phyloP scores from a whole-genome alignment of 2,329 filamentous ascomycete species.

The Triangularia verruculosa region DNA sequence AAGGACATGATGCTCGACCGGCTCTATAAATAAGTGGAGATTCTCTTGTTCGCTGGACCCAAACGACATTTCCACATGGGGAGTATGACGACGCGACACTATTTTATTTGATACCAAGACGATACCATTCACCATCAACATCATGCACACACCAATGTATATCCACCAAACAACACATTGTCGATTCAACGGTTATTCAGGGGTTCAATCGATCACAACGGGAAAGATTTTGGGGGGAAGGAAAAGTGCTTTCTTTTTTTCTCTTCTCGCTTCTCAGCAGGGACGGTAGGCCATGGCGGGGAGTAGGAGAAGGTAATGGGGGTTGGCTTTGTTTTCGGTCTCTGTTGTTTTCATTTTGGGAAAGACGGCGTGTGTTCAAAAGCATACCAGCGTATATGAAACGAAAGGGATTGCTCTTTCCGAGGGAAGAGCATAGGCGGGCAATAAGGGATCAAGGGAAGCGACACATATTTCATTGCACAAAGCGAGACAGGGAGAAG shows the following conservation, averaged over 20 bases:
- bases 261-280: background rate
- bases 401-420: background rate
- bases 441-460: background rate
- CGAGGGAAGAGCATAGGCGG: background rate
- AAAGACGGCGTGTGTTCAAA: background rate
- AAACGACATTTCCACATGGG: background rate
- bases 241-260: background rate
- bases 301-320: background rate
- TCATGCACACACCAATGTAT: background rate
- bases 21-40: conserved; percentile 14
- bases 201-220: background rate
- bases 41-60: background rate
- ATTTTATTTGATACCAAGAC: background rate
- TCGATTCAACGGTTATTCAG: background rate
- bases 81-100: background rate
- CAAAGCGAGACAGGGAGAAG: background rate
- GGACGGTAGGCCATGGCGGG: background rate
- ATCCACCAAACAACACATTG: conserved; percentile 2
- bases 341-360: background rate
- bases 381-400: background rate
- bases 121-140: background rate
- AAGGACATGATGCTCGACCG: conserved; percentile 20
- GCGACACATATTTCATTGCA: background rate
- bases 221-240: conserved; percentile 1
- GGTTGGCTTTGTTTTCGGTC: background rate